A percentile compares a stretch with the other conserved stretches of the same genome.
Conservation (phyloP, 306 rosid species). For the Quercus berberidifolia region DNA sequence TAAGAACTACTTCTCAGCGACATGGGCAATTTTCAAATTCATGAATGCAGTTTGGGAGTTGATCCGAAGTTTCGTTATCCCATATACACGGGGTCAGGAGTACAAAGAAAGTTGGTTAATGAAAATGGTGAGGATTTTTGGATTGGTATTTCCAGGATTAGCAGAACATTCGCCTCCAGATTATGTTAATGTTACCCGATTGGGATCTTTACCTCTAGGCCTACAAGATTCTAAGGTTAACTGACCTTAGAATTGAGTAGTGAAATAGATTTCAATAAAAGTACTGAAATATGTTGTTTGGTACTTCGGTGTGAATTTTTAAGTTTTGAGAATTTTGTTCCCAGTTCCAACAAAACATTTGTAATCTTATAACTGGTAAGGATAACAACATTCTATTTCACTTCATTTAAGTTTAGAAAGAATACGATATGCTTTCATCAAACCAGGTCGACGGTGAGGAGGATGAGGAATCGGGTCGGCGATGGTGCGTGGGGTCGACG, state of each 20-base stretch:
- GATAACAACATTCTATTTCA: too few species aligned
- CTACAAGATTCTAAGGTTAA: conserved; percentile 26
- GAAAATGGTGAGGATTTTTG: conserved; percentile 42
- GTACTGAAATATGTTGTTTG: too few species aligned
- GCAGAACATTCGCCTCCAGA: conserved; percentile 54
- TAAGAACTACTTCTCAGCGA: conserved; percentile 57
- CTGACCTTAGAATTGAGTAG: background rate
- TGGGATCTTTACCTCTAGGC: conserved; percentile 34
- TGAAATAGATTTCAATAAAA: too few species aligned
- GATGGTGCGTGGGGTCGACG: too few species aligned
- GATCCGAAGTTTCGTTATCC: conserved; percentile 51
- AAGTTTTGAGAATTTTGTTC: too few species aligned
- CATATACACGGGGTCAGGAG: conserved; percentile 32
- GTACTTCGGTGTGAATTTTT: too few species aligned
- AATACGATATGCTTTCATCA: too few species aligned
- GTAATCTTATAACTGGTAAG: too few species aligned
- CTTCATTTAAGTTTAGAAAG: too few species aligned
- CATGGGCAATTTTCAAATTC: conserved; percentile 55
- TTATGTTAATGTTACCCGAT: conserved; percentile 47
- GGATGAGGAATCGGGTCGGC: too few species aligned
- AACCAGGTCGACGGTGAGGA: too few species aligned
- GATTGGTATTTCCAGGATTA: conserved; percentile 62
- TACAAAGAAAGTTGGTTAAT: conserved; percentile 48
- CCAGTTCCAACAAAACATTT: too few species aligned
- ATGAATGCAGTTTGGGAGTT: conserved; percentile 70